Base-by-base conservation (phyloP, 306 rosid genomes). In the Mimosa bimucronata region DNA sequence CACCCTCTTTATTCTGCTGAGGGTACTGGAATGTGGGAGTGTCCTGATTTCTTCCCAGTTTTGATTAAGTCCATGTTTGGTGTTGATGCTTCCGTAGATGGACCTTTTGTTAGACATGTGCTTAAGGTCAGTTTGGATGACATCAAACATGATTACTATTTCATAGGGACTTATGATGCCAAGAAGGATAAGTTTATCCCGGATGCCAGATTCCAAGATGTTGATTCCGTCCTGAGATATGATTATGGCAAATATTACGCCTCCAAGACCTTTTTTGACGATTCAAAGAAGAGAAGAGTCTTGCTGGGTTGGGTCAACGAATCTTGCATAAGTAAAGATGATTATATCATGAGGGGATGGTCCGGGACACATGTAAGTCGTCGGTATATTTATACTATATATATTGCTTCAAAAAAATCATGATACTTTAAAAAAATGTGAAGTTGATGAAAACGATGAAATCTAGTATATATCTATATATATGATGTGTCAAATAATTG, bases 171-270 rank as follows among this genome's bases (percentile, higher is more conserved):
- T 26, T 92, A 92, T 67, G 48, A 87, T 65, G 9, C 76, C 9
- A 2, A 9, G 2, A 86, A 80, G 70, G 98, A 94, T 69, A 44
- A 0, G 0, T 94, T 89, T 80, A 18, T 76, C 57, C 97, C 93
- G 5, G 88, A 89, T 73, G 37, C 66, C 1, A 90, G 86, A 0
- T 84, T 87, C 0, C 71, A 85, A 10, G 84, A 83, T 26, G 45
- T 55, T 30, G 81, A n/a, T n/a, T n/a, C n/a, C n/a, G n/a, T 86
- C 3, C 74, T 89, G 68, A 92, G 98, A 72, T 94, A 89, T 60
- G 98, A 94, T 79, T 91, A 89, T 83, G 98, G 98, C 0, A 92
- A 94, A 26, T 94, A 80, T 18, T 92, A 94, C 76, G 98, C 98
- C 19, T 94, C 98, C 2, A 94, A 92, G 76, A 87, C 97, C 0